A percentile compares a stretch with the other conserved stretches of the same genome.
phyloP scores from a whole-genome alignment of 441 rosid genomes.

The Corymbia calophylla region DNA sequence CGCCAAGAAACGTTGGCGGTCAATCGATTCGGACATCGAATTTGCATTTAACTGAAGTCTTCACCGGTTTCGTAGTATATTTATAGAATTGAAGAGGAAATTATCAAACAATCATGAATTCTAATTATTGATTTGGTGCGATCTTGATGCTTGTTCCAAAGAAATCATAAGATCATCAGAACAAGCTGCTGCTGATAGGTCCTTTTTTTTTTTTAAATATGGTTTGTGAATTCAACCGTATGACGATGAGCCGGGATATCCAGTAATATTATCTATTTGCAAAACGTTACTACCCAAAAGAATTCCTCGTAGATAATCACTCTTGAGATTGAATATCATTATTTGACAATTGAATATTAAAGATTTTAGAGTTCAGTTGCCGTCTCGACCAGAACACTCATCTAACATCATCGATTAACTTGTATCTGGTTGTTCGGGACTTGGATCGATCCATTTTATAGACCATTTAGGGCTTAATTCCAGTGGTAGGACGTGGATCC shows the following conservation, averaged over 20 bases:
- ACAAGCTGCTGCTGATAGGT: not conserved
- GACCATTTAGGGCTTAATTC: not conserved
- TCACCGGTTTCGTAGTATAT: not conserved
- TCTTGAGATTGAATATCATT: not conserved
- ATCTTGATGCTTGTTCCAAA: not conserved
- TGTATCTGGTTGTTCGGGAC: not conserved
- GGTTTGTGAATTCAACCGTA: not conserved
- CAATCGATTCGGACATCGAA: not conserved
- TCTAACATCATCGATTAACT: not conserved
- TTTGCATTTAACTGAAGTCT: not conserved
- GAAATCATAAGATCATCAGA: not conserved
- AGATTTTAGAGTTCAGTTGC: not conserved
- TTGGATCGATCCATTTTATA: not conserved
- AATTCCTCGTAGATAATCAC: not conserved
- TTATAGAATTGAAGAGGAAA: not conserved
- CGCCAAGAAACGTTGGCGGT: not conserved
- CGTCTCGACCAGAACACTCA: fast-evolving
- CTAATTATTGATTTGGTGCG: not conserved
- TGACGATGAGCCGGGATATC: not conserved
- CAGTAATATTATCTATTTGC: not conserved
- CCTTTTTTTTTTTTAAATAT: not conserved
- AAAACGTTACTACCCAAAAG: fast-evolving
- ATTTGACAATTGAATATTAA: not conserved
- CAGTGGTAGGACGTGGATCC: not conserved
- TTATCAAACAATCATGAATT: not conserved